Percentiles rank a stretch among this genome's conserved stretches.
phyloP scores from a whole-genome alignment of 169 alveolate species.

The Plasmodium gonderi region DNA sequence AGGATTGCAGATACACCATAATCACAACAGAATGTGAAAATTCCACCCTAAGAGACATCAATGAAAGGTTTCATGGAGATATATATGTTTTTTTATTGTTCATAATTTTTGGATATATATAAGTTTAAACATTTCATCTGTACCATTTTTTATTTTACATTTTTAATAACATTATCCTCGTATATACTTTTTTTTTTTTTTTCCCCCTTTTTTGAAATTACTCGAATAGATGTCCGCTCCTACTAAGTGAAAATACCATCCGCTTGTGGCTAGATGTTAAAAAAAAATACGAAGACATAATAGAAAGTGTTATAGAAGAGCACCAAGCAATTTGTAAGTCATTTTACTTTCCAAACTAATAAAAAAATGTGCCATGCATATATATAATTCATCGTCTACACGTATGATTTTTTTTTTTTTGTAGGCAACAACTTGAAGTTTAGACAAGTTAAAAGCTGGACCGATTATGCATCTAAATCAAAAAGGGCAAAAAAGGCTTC shows the following conservation, averaged over 20 bases:
- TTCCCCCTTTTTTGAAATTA: neutral
- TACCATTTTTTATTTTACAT: neutral
- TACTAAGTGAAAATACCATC: constrained; percentile 26
- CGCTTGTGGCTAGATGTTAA: constrained; percentile 23
- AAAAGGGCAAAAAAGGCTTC: neutral
- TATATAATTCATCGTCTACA: neutral
- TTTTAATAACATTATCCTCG: neutral
- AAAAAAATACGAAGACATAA: constrained; percentile 37
- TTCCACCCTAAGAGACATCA: constrained; percentile 17
- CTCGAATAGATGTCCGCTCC: constrained; percentile 28
- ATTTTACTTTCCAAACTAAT: neutral
- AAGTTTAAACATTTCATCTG: neutral
- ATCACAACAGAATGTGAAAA: constrained; percentile 37
- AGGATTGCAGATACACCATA: constrained; percentile 24
- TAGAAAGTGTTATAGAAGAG: constrained; percentile 37
- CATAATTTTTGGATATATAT: neutral
- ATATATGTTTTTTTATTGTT: neutral
- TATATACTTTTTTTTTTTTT: neutral
- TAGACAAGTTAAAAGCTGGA: constrained; percentile 48
- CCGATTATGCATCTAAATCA: constrained; percentile 1
- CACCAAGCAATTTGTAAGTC: constrained; percentile 16
- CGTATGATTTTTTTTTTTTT: neutral
- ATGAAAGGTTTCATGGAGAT: constrained; percentile 33
- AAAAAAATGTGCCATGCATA: neutral
- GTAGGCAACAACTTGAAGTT: constrained; percentile 22